phyloP scores from a whole-genome alignment of 1,139 yeast genomes.

The Yamadazyma songkhlaensis region DNA sequence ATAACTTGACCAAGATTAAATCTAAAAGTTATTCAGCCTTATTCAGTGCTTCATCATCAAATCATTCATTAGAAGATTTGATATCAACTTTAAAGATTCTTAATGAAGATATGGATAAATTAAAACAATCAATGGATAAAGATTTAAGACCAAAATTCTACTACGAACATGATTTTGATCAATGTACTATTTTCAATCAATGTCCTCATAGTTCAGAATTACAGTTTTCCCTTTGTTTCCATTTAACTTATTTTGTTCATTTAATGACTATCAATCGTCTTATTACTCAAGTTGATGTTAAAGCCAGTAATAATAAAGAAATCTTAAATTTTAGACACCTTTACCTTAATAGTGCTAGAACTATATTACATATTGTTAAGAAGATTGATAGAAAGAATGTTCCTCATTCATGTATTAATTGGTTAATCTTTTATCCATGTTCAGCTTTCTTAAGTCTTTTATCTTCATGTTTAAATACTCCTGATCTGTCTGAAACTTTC shows the following conservation, averaged over 20 bases:
- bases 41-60: constrained; percentile 27
- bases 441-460: constrained; percentile 32
- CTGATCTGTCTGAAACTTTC: constrained; percentile 24
- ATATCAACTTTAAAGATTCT: constrained; percentile 17
- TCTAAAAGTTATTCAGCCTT: constrained; percentile 27
- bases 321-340: constrained; percentile 22
- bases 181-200: constrained; percentile 3
- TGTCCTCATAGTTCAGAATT: constrained; percentile 4
- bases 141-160: constrained; percentile 22
- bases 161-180: constrained; percentile 22
- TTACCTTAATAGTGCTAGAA: constrained; percentile 34
- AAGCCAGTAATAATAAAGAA: constrained; percentile 15
- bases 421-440: constrained; percentile 33
- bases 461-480: constrained; percentile 31
- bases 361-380: constrained; percentile 26
- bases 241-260: constrained; percentile 31
- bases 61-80: constrained; percentile 17
- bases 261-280: constrained; percentile 35
- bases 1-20: constrained; percentile 23
- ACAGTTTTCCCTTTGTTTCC: constrained; percentile 22
- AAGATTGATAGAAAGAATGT: constrained; percentile 19
- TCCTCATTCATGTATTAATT: constrained; percentile 26
- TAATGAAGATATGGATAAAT: constrained; percentile 20
- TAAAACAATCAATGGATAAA: constrained; percentile 15
- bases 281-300: constrained; percentile 15